Percentiles rank a stretch among this genome's conserved stretches.
These are phyloP conservation scores for Cyclotella choctawhatcheeana DNA, from an alignment of 108 stramenopile genomes.

Conservation along the genomic window DNA sequence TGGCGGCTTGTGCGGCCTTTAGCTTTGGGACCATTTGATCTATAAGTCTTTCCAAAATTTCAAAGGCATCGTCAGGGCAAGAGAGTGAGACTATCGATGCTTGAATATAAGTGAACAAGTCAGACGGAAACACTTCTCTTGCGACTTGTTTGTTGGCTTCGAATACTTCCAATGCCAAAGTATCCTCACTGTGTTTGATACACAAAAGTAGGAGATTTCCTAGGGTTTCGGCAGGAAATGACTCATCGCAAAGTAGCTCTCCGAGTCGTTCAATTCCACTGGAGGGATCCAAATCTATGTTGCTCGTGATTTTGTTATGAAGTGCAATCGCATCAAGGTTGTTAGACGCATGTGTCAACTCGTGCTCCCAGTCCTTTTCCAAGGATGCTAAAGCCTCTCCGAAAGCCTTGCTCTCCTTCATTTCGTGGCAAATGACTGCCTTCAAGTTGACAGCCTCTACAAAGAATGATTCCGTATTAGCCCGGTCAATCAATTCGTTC, in stretches of 20 bases:
- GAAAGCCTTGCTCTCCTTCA: no score
- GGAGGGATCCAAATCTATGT: conserved; percentile 68
- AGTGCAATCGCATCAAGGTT: conserved; percentile 87
- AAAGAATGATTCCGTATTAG: no score
- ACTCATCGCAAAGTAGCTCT: conserved; percentile 68
- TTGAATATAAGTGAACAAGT: conserved; percentile 84
- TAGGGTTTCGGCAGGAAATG: conserved; percentile 88
- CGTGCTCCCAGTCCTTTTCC: no score
- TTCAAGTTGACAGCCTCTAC: no score
- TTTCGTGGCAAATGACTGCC: no score
- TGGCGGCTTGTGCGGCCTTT: conserved; percentile 15
- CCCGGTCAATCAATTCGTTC: no score
- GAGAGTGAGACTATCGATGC: conserved; percentile 77
- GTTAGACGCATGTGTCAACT: conserved; percentile 53
- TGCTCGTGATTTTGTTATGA: conserved; percentile 84
- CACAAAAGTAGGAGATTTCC: conserved; percentile 84
- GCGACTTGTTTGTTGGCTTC: conserved; percentile 80
- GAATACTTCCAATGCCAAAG: conserved; percentile 79
- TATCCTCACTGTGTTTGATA: conserved; percentile 72
- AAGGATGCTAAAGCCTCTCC: no score
- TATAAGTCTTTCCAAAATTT: conserved; percentile 61
- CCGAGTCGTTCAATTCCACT: conserved; percentile 79
- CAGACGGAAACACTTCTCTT: conserved; percentile 66
- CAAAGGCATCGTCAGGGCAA: conserved; percentile 76
- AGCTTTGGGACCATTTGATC: conserved; percentile 47